phyloP scores from a whole-genome alignment of 129 eudicot species.

The Pseudognaphalium luteoalbum region DNA sequence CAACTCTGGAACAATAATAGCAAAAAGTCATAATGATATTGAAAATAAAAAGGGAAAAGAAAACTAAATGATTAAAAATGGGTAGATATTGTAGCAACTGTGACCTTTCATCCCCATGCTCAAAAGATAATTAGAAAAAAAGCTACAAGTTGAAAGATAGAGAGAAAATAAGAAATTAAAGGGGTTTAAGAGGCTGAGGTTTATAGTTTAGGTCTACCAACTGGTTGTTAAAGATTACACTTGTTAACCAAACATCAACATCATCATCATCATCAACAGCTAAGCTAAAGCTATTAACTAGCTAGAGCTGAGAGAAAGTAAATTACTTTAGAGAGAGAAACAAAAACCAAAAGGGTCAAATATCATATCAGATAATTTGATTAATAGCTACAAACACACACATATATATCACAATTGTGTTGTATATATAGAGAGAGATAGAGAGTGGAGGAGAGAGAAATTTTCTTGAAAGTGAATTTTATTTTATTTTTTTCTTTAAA shows the following conservation, averaged over 20 bases:
- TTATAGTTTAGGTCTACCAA: constrained; percentile 75
- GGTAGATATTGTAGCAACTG: constrained; percentile 63
- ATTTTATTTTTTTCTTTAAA: neutral
- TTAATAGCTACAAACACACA: constrained; percentile 19
- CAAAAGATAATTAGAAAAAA: constrained; percentile 25
- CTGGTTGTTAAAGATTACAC: constrained; percentile 85
- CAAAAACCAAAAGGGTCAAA: constrained; percentile 4
- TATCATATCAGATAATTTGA: constrained; percentile 28
- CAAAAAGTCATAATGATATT: constrained; percentile 8
- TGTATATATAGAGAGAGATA: constrained; percentile 13
- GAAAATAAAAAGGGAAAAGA: neutral
- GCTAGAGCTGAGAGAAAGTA: constrained; percentile 31
- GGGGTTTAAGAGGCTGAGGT: constrained; percentile 46
- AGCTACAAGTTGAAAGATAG: constrained; percentile 25
- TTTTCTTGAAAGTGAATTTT: constrained; percentile 23
- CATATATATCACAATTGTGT: neutral
- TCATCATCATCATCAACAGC: constrained; percentile 39
- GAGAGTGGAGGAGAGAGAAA: constrained; percentile 36
- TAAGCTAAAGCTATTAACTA: constrained; percentile 2
- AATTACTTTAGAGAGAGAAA: constrained; percentile 33
- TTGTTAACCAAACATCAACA: constrained; percentile 66
- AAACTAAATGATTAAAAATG: constrained; percentile 32
- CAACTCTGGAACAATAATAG: constrained; percentile 7
- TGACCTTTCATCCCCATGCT: constrained; percentile 57
- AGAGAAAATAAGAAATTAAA: constrained; percentile 17